phyloP scores from a whole-genome alignment of 2,329 filamentous ascomycete species.

The Bertia moriformis region DNA sequence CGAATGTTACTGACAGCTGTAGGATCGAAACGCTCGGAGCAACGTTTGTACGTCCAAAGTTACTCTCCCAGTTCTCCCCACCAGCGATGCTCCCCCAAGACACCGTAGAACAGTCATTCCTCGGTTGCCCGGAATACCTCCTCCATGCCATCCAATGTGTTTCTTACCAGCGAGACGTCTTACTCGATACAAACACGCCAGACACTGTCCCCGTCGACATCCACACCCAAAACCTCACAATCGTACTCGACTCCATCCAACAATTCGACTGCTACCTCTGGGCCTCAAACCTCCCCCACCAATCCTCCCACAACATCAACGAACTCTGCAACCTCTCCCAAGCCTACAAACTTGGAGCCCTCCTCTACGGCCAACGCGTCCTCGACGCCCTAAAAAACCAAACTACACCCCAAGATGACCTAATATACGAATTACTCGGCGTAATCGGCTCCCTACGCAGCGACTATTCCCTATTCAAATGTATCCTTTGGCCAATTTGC shows the following conservation, averaged over 20 bases:
- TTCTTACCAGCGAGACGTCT: neutral
- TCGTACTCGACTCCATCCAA: neutral
- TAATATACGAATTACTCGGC: neutral
- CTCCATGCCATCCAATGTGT: slow-evolving; percentile 7
- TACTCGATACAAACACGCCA: no score
- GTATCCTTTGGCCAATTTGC: slow-evolving; percentile 17
- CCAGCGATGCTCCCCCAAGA: slow-evolving; percentile 8
- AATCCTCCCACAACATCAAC: slow-evolving; percentile 5
- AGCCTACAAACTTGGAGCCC: slow-evolving; percentile 12
- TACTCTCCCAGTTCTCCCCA: slow-evolving; percentile 9
- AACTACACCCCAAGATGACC: neutral
- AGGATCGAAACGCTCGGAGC: slow-evolving; percentile 16
- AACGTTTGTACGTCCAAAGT: slow-evolving; percentile 14
- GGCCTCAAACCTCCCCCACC: neutral
- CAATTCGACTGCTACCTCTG: neutral
- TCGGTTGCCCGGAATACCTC: slow-evolving; percentile 17
- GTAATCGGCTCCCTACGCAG: neutral
- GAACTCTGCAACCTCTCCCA: slow-evolving; percentile 12
- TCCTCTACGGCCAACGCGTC: slow-evolving; percentile 15
- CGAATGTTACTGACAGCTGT: slow-evolving; percentile 16
- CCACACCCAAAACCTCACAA: neutral
- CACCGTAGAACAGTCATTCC: slow-evolving; percentile 15
- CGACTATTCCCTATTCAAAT: slow-evolving; percentile 13
- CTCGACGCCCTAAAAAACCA: slow-evolving; percentile 9
- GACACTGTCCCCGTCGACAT: neutral